Conservation (phyloP, 805 yeast species). For the Nakazawaea wyomingensis region DNA sequence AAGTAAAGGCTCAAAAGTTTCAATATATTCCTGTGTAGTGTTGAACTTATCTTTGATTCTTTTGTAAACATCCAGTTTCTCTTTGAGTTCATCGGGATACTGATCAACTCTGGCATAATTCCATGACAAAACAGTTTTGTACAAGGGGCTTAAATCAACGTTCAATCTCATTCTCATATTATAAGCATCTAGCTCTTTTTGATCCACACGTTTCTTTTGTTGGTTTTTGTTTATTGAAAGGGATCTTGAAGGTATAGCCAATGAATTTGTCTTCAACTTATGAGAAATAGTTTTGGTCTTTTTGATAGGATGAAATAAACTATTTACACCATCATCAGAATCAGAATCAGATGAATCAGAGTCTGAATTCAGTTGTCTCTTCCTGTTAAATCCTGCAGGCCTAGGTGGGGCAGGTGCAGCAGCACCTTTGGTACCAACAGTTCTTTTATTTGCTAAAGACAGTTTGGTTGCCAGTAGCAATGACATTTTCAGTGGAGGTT, state of each 20-base stretch:
- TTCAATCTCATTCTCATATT: slow-evolving; percentile 74
- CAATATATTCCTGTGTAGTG: slow-evolving; percentile 60
- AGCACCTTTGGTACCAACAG: background rate
- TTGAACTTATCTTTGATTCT: slow-evolving; percentile 52
- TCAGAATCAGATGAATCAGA: slow-evolving; percentile 25
- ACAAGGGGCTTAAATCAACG: slow-evolving; percentile 73
- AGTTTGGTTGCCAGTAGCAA: slow-evolving; percentile 10
- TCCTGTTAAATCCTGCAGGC: slow-evolving; percentile 15
- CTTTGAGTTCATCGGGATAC: slow-evolving; percentile 46
- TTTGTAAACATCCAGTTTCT: slow-evolving; percentile 28
- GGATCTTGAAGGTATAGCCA: slow-evolving; percentile 7
- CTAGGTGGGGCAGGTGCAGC: slow-evolving; percentile 14
- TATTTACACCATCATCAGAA: slow-evolving; percentile 16
- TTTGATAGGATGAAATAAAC: slow-evolving; percentile 2
- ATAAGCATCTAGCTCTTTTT: slow-evolving; percentile 58
- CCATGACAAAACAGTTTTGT: slow-evolving; percentile 70
- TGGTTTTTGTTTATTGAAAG: slow-evolving; percentile 5
- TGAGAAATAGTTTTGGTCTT: slow-evolving; percentile 23
- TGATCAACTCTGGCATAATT: slow-evolving; percentile 53
- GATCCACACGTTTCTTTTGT: slow-evolving; percentile 31
- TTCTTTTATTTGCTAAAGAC: slow-evolving; percentile 8
- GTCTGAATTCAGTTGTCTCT: slow-evolving; percentile 15
- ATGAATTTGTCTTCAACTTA: slow-evolving; percentile 21
- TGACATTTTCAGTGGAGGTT: slow-evolving; percentile 12
- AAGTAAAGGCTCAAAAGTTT: slow-evolving; percentile 71